Conservation (phyloP, 1,139 yeast genomes). For the Protomyces arabidopsidicola region DNA sequence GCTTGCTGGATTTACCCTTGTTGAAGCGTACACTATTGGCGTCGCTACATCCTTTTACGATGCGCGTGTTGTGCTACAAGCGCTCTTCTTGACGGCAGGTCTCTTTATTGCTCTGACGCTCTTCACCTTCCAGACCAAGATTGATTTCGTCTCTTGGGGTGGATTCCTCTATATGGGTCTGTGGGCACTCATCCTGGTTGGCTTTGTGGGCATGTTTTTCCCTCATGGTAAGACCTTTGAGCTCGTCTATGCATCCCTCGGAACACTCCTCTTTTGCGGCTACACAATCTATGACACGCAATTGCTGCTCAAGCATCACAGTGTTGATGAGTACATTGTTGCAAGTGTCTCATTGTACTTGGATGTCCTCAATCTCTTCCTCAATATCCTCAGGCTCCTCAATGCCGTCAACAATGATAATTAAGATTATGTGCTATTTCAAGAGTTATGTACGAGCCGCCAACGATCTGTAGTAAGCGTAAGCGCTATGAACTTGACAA, state of each 20-base stretch:
- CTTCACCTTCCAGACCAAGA: slow-evolving; percentile 77
- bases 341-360: slow-evolving; percentile 73
- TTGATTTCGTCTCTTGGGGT: slow-evolving; percentile 71
- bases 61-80: slow-evolving; percentile 62
- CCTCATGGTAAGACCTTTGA: slow-evolving; percentile 56
- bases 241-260: slow-evolving; percentile 62
- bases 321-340: slow-evolving; percentile 80
- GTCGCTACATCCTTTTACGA: slow-evolving; percentile 62
- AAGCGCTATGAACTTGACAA: too few species aligned
- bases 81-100: slow-evolving; percentile 61
- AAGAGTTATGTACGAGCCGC: too few species aligned
- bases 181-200: slow-evolving; percentile 68
- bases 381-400: slow-evolving; percentile 67
- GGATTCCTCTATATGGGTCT: slow-evolving; percentile 58
- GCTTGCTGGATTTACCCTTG: slow-evolving; percentile 62
- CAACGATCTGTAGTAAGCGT: too few species aligned
- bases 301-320: slow-evolving; percentile 68
- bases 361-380: slow-evolving; percentile 75
- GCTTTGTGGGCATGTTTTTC: slow-evolving; percentile 64
- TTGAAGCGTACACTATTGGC: slow-evolving; percentile 72
- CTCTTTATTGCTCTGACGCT: slow-evolving; percentile 70
- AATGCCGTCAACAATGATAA: slow-evolving; percentile 41
- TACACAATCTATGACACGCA: slow-evolving; percentile 81
- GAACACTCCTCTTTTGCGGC: slow-evolving; percentile 67
- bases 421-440: not conserved